phyloP scores from a whole-genome alignment of 371 early-diverging fungal species.

The Rhizopus arrhizus region DNA sequence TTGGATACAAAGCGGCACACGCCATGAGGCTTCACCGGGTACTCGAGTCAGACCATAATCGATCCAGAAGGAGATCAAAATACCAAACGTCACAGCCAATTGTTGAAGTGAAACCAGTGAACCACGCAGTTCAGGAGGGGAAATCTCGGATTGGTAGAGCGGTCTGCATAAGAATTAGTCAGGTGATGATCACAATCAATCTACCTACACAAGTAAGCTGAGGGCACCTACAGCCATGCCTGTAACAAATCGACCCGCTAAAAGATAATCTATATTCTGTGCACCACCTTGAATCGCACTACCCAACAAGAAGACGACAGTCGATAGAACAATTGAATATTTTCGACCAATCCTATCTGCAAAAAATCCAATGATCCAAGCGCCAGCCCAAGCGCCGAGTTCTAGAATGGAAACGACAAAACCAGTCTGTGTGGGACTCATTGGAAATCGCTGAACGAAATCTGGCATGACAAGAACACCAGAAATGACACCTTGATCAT shows the following conservation, averaged over 20 bases:
- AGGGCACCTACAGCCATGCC: constrained; percentile 87
- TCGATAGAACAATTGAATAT: constrained; percentile 66
- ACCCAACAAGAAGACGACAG: constrained; percentile 66
- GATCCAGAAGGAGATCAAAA: constrained; percentile 76
- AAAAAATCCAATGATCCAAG: constrained; percentile 56
- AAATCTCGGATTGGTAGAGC: constrained; percentile 86
- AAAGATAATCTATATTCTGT: constrained; percentile 53
- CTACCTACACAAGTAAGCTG: constrained; percentile 69
- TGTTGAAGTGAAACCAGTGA: constrained; percentile 86
- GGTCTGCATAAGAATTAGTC: constrained; percentile 47
- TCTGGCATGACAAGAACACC: constrained; percentile 49
- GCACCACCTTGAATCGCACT: constrained; percentile 68
- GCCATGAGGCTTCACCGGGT: constrained; percentile 65
- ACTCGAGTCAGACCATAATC: constrained; percentile 65
- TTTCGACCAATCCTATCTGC: constrained; percentile 74
- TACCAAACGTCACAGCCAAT: constrained; percentile 79
- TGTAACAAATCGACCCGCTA: constrained; percentile 75
- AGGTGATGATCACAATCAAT: not conserved
- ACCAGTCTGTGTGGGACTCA: constrained; percentile 37
- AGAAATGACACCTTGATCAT: constrained; percentile 54
- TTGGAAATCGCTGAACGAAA: constrained; percentile 32
- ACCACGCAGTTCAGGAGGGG: constrained; percentile 84
- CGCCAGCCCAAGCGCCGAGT: constrained; percentile 60
- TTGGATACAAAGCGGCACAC: constrained; percentile 83
- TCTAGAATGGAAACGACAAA: constrained; percentile 62